A percentile compares a stretch with the other conserved stretches of the same genome.
Evolutionary conservation across 148 eudicot species (phyloP).

Genomic region (Rhododendron kiyosumense): DNA sequence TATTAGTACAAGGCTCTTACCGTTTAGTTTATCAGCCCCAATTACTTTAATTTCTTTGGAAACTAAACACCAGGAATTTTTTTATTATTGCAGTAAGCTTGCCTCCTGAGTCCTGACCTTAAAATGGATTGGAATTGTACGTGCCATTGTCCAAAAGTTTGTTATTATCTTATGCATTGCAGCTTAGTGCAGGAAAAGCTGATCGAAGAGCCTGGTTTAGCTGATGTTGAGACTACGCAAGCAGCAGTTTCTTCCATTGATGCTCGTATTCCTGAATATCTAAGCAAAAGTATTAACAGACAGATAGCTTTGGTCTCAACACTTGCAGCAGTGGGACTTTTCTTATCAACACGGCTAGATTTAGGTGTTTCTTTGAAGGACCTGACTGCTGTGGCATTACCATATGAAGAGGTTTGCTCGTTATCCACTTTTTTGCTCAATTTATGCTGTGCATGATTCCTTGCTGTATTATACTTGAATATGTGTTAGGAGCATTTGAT

Average conservation of each 20-base stretch:
- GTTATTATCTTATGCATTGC: background rate
- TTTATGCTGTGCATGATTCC: background rate
- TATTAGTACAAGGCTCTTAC: background rate
- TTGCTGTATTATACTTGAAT: background rate
- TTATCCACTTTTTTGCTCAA: background rate
- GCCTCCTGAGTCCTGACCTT: background rate
- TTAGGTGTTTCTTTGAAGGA: slow-evolving; percentile 82
- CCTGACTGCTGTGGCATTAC: slow-evolving; percentile 71
- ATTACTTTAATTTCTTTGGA: background rate
- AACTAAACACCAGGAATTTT: background rate
- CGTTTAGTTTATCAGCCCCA: background rate
- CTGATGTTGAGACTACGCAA: slow-evolving; percentile 24
- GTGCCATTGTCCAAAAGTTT: background rate
- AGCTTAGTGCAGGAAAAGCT: slow-evolving; percentile 44
- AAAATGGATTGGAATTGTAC: background rate
- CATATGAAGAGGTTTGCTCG: slow-evolving; percentile 78
- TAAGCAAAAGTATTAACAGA: slow-evolving; percentile 53
- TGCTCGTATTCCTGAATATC: slow-evolving; percentile 50
- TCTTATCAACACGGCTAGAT: slow-evolving; percentile 62
- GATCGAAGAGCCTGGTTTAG: slow-evolving; percentile 26
- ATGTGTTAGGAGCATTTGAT: background rate
- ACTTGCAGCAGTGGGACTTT: slow-evolving; percentile 71
- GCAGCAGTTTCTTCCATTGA: slow-evolving; percentile 31
- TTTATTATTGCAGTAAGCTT: background rate
- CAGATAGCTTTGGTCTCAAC: slow-evolving; percentile 58